Conservation (phyloP, 768 basidiomycete genomes). For the Lentinus brumalis region DNA sequence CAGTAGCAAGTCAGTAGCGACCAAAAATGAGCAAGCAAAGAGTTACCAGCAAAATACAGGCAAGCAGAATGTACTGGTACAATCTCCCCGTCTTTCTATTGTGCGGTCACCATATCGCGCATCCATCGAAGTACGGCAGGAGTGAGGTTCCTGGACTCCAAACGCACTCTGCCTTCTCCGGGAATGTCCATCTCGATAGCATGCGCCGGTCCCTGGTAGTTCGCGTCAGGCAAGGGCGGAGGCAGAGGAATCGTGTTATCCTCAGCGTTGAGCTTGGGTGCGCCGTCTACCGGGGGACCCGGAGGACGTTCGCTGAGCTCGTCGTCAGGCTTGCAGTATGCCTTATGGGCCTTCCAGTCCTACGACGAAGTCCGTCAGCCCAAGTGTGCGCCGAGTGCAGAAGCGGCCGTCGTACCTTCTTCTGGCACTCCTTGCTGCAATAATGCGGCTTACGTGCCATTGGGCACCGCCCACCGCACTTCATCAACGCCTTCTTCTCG, state of each 20-base stretch:
- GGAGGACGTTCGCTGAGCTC: neutral
- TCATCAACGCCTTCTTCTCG: conserved; percentile 10
- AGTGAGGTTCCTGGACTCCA: neutral
- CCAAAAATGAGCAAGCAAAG: too few species aligned
- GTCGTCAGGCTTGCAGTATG: conserved; percentile 4
- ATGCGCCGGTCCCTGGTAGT: neutral
- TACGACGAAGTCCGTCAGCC: too few species aligned
- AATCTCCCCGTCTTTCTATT: too few species aligned
- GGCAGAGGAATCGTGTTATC: neutral
- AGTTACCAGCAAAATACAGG: too few species aligned
- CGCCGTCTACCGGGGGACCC: neutral
- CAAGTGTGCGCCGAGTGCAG: neutral
- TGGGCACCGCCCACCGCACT: conserved; percentile 9
- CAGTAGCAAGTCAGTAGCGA: too few species aligned
- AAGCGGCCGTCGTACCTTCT: neutral
- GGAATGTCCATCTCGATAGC: neutral
- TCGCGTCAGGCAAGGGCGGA: neutral
- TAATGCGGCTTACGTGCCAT: conserved; percentile 10
- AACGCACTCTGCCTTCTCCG: neutral
- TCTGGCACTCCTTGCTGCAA: conserved; percentile 15
- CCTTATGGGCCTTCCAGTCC: conserved; percentile 2
- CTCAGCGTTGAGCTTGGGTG: neutral
- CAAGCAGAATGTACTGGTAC: too few species aligned
- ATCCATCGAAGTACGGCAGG: neutral
- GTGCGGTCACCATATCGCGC: neutral